Percentiles rank a stretch among this genome's conserved stretches.
Evolutionary conservation across 352 stramenopile genomes (phyloP).

Genomic region (Pythium brassicae): DNA sequence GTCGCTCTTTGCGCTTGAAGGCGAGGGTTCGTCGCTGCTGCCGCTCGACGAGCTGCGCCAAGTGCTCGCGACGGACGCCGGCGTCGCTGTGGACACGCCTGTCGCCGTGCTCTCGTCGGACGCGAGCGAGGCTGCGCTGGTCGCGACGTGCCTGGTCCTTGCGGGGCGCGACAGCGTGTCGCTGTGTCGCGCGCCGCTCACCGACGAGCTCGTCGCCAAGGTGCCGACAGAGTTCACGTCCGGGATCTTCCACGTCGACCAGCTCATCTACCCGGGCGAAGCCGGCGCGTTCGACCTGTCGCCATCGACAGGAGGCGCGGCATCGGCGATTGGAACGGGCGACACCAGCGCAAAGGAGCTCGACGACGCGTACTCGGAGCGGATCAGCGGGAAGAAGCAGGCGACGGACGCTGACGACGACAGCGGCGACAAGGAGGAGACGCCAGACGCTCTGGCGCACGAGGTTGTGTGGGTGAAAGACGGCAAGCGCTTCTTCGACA

Average conservation of each 20-base stretch:
- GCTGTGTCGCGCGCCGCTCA: conserved; percentile 37
- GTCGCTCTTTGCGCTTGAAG: conserved; percentile 35
- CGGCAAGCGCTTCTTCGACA: conserved; percentile 72
- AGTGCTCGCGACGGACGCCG: conserved; percentile 31
- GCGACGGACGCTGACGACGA: conserved; percentile 9
- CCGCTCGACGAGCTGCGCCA: conserved; percentile 29
- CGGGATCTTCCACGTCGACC: conserved; percentile 39
- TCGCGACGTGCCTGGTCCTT: conserved; percentile 52
- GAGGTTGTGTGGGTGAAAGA: conserved; percentile 49
- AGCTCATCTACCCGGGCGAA: conserved; percentile 39
- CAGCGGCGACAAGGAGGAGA: conserved; percentile 9
- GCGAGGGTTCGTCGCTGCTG: conserved; percentile 28
- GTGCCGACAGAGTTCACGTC: conserved; percentile 32
- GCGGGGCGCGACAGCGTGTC: conserved; percentile 28
- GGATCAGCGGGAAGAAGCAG: conserved; percentile 31
- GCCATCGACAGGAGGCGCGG: conserved; percentile 6
- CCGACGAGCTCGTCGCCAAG: conserved; percentile 27
- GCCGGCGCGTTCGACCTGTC: conserved; percentile 63
- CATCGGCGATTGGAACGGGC: background rate
- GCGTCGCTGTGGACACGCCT: conserved; percentile 29
- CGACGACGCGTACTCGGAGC: conserved; percentile 39
- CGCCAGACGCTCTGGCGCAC: conserved; percentile 22
- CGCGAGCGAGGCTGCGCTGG: conserved; percentile 45
- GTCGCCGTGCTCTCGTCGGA: conserved; percentile 45
- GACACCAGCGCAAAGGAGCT: conserved; percentile 22